Base-by-base conservation (phyloP, 257 asterid genomes). In the Asclepias syriaca region DNA sequence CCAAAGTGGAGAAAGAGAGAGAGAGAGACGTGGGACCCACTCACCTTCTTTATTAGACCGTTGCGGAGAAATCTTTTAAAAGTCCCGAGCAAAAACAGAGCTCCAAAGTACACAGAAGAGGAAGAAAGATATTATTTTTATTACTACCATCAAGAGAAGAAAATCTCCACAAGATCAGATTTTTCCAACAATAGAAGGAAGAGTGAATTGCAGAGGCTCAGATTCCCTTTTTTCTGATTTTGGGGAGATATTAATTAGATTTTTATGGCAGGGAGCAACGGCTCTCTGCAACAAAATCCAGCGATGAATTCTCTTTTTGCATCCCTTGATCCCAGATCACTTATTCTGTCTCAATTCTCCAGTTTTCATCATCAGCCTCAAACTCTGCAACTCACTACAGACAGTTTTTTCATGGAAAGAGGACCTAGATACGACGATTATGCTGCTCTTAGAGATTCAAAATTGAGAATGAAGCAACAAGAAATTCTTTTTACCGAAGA, bases 401-500 rank as follows among this genome's bases (percentile, higher is more conserved):
- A 87, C 9, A 70, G 84, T 13, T 79, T 70, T 72, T 24, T 79
- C 66, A 74, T 86, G 78, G 96, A 93, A 70, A 84, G 96, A 68
- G 98, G 97, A 1, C 94, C 97, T 34, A 78, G 96, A 53, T 93
- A 87, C 81, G 76, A 87, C 9, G 94, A 87, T 16, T 93, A 93
- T 74, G 86, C 96, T 56, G 91, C 87, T 76, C 96, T 93, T 55
- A 77, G 98, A 69, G 96, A 90, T 32, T 81, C 82, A 15, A 88
- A 72, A 74, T 83, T 91, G 0, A 57, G 49, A 27, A 40, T 60
- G 27, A 24, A 60, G 70, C 82, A 77, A n/a, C 53, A 77, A n/a
- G 46, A 66, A 13, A 74, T 57, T 40, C 81, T 57, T 40, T 80
- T 80, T 0, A 13, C 22, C 3, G 85, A 71, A 0, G 76, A 75